These are phyloP conservation scores for Eimeria sp. DNA, from an alignment of 169 alveolate species.

Conservation along the genomic window DNA sequence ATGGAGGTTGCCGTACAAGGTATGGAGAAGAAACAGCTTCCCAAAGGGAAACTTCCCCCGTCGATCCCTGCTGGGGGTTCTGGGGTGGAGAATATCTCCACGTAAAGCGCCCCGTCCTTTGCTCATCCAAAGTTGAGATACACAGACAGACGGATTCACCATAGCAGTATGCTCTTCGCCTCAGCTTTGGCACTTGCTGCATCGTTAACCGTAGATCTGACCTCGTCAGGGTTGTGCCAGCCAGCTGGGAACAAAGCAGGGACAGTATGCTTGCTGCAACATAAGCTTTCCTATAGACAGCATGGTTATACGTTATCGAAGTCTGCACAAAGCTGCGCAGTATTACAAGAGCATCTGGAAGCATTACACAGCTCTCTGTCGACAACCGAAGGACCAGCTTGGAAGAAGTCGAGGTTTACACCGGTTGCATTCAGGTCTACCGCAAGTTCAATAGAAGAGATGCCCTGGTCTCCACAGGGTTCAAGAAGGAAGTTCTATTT, in stretches of 20 bases:
- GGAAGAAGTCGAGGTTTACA: not conserved
- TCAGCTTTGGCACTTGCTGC: constrained; percentile 1
- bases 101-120: not conserved
- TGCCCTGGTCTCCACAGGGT: not conserved
- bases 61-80: not conserved
- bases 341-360: not conserved
- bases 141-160: not conserved
- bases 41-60: not conserved
- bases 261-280: not conserved
- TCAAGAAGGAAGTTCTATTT: not conserved
- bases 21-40: not conserved
- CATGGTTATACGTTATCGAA: not conserved
- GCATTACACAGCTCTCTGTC: not conserved
- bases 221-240: not conserved
- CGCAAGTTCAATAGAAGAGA: not conserved
- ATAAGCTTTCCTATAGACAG: not conserved
- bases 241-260: not conserved
- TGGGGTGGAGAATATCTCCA: not conserved
- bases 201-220: not conserved
- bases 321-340: not conserved
- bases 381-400: not conserved
- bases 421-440: not conserved
- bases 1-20: not conserved
- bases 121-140: not conserved
- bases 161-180: not conserved